Evolutionary conservation across 306 rosid species (phyloP), one percentile per base, ranked within the genome.

Genomic region (Cucurbita moschata): DNA sequence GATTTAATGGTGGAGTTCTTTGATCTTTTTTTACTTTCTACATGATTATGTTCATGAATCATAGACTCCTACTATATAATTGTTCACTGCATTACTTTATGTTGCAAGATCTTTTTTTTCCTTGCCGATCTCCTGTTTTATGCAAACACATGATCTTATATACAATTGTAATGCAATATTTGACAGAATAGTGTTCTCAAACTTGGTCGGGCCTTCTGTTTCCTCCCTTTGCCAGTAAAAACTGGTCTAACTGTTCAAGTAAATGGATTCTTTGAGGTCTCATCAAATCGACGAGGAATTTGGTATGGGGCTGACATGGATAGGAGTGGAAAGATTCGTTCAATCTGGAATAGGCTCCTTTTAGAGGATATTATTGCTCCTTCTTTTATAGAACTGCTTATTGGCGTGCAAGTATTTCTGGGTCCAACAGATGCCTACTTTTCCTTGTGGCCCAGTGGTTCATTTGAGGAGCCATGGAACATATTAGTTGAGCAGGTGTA

Each of bases 271-370:
- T 93, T 93, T 81, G 98, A 93, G 87, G 94, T 93, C 59, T 85
- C 96, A 54, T 90, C 98, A 26, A 90, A 93, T 76, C 98, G 98
- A 51, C 98, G 98, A 84, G 98, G 98, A 73, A 93, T 93, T 79
- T 93, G 98, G 98, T 88, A 86, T 80, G 97, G 98, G 76, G 96
- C 81, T 86, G 98, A 93, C 90, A 93, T 93, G 98, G 98, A 93
- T 82, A 87, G 96, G 84, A 87, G 95, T 77, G 98, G 98, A 72
- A 93, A 85, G 81, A 87, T 93, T 81, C 98, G 98, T 77, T 90
- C 98, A 63, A 77, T 67, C 69, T 93, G 98, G 98, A 93, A 93
- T 85, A 90, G 83, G 82, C 92, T 93, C 77, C 96, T 93, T 84
- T 76, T 93, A 75, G 94, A 93, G 81, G 98, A 93, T 75, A 79